Conservation (phyloP, 192 early-diverging fungal species). For the Rhizophagus sp. region DNA sequence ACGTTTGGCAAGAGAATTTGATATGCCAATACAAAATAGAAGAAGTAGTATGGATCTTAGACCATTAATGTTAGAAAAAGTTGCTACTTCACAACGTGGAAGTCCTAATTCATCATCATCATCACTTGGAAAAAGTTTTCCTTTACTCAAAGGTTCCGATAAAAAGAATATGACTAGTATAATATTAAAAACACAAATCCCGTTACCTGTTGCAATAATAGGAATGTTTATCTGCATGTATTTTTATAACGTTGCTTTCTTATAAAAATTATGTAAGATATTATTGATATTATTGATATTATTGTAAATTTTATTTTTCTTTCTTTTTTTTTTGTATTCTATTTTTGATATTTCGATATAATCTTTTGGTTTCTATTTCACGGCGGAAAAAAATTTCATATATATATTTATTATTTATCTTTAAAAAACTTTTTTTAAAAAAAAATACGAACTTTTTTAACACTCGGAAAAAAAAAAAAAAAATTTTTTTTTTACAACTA, state of each 20-base stretch:
- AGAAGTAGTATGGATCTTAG: conserved; percentile 1
- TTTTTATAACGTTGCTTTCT: background rate
- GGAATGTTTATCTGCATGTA: background rate
- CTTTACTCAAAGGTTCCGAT: background rate
- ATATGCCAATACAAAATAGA: conserved; percentile 8
- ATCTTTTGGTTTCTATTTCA: too few relatives aligned
- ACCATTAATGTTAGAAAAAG: conserved; percentile 17
- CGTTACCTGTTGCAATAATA: background rate
- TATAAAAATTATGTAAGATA: too few relatives aligned
- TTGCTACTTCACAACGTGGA: background rate
- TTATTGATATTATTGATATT: too few relatives aligned
- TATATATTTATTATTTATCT: too few relatives aligned
- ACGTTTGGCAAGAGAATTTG: conserved; percentile 2
- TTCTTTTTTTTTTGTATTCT: too few relatives aligned
- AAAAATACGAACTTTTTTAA: too few relatives aligned
- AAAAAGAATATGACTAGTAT: background rate
- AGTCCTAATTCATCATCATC: background rate
- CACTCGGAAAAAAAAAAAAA: too few relatives aligned
- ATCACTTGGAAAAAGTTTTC: background rate
- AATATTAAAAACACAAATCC: background rate
- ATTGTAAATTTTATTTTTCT: too few relatives aligned
- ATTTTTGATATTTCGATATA: too few relatives aligned
- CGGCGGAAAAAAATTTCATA: too few relatives aligned
- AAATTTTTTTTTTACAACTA: too few relatives aligned
- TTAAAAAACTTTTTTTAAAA: too few relatives aligned